These are phyloP conservation scores for Boletellus ananiceps DNA, from an alignment of 768 basidiomycete species.

Conservation along the genomic window DNA sequence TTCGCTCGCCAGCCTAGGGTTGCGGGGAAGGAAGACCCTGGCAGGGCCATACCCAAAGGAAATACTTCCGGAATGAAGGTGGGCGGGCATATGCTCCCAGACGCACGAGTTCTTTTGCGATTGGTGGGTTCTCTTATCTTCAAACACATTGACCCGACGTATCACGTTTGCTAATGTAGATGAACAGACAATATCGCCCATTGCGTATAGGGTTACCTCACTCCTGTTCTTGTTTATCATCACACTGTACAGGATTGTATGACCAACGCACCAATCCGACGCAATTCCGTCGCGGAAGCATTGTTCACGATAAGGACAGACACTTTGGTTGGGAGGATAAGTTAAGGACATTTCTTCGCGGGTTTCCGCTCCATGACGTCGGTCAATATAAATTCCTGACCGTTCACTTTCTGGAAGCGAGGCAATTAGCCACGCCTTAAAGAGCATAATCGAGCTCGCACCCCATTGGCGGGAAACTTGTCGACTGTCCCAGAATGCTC, in stretches of 20 bases:
- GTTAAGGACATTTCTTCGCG: background rate
- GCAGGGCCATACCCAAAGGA: conserved; percentile 5
- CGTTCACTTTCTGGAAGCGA: background rate
- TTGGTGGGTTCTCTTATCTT: conserved; percentile 18
- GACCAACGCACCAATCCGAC: background rate
- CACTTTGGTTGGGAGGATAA: conserved; percentile 21
- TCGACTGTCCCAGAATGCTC: background rate
- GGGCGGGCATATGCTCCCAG: conserved; percentile 5
- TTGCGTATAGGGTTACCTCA: conserved; percentile 1
- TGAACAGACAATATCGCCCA: conserved; percentile 1
- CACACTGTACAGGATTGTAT: background rate
- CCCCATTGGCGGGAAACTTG: conserved; percentile 8
- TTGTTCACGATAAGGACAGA: conserved; percentile 20
- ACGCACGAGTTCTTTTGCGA: conserved; percentile 19
- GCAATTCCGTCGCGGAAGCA: conserved; percentile 1
- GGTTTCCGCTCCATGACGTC: conserved; percentile 16
- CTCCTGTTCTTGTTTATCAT: background rate
- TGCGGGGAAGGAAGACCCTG: background rate
- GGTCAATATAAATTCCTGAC: conserved; percentile 1
- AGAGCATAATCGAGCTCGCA: background rate
- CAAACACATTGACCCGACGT: conserved; percentile 3
- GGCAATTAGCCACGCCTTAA: conserved; percentile 3
- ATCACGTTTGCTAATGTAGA: background rate
- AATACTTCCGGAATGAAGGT: conserved; percentile 15
- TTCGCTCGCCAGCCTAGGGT: conserved; percentile 6